Percentiles rank a stretch among this genome's conserved stretches.
phyloP scores from a whole-genome alignment of 208 protist species.

The Trypanosoma conorhini region DNA sequence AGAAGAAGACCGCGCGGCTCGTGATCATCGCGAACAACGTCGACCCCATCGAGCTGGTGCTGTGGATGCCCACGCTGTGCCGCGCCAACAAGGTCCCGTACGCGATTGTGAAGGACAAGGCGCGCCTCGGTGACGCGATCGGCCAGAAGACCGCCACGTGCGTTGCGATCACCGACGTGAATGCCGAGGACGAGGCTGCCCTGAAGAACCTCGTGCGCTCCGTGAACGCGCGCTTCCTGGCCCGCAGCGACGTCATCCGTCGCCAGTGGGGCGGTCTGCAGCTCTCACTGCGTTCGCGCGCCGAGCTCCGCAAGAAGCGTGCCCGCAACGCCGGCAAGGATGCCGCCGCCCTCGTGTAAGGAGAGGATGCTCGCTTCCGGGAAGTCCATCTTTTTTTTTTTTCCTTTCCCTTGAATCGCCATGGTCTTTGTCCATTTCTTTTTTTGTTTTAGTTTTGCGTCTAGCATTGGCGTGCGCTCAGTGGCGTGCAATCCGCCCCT shows the following conservation, averaged over 20 bases:
- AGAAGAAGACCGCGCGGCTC: constrained; percentile 98
- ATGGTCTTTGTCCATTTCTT: not conserved
- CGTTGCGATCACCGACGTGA: constrained; percentile 96
- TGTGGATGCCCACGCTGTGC: constrained; percentile 99
- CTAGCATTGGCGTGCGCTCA: not conserved
- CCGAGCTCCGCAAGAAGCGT: constrained; percentile 87
- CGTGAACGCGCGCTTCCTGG: constrained; percentile 95
- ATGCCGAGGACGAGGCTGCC: constrained; percentile 91
- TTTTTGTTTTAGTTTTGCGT: not conserved
- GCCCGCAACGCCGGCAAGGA: constrained; percentile 65
- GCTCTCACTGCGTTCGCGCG: constrained; percentile 79
- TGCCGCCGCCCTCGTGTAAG: constrained; percentile 48
- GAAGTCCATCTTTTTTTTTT: not conserved
- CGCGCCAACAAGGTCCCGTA: constrained; percentile 99
- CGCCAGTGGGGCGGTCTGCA: constrained; percentile 95
- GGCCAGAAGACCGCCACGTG: constrained; percentile 97
- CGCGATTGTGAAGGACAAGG: constrained; percentile 99
- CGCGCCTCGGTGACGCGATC: constrained; percentile 97
- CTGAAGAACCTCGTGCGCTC: constrained; percentile 94
- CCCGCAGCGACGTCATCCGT: constrained; percentile 88
- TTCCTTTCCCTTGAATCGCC: not conserved
- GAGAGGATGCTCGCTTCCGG: not conserved
- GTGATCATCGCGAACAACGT: constrained; percentile 99
- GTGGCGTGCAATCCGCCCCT: not conserved
- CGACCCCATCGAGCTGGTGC: constrained; percentile 99